Evolutionary conservation across 225 moss, liverwort and hornwort species (phyloP).

Genomic region (Straminergon stramineum): DNA sequence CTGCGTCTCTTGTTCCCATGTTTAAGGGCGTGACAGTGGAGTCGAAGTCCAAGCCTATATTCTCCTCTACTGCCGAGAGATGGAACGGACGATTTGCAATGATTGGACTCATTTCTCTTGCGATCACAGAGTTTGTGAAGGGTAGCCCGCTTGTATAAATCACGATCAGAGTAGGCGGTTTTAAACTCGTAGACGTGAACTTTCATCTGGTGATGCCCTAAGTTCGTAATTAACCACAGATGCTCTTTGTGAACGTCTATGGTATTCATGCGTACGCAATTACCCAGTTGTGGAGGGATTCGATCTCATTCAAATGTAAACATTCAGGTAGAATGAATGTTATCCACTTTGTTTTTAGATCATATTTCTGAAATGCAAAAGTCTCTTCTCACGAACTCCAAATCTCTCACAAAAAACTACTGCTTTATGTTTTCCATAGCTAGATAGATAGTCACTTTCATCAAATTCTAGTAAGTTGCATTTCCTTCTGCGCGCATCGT

Average conservation of each 20-base stretch:
- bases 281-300: neutral
- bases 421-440: neutral
- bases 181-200: neutral
- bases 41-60: conserved; percentile 35
- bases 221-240: neutral
- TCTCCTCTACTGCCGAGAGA: conserved; percentile 47
- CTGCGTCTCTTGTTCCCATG: conserved; percentile 45
- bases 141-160: conserved; percentile 24
- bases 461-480: neutral
- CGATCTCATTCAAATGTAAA: neutral
- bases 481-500: neutral
- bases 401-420: no score
- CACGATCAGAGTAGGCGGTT: neutral
- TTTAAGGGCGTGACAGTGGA: conserved; percentile 44
- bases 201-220: neutral
- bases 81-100: conserved; percentile 46
- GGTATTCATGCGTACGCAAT: neutral
- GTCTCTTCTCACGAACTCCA: neutral
- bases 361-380: neutral
- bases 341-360: neutral
- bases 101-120: conserved; percentile 39
- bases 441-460: neutral
- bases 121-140: conserved; percentile 48
- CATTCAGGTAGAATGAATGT: neutral
- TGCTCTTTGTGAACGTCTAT: neutral